Evolutionary conservation across 768 basidiomycete species (phyloP).

Genomic region (Exsudoporus frostii): DNA sequence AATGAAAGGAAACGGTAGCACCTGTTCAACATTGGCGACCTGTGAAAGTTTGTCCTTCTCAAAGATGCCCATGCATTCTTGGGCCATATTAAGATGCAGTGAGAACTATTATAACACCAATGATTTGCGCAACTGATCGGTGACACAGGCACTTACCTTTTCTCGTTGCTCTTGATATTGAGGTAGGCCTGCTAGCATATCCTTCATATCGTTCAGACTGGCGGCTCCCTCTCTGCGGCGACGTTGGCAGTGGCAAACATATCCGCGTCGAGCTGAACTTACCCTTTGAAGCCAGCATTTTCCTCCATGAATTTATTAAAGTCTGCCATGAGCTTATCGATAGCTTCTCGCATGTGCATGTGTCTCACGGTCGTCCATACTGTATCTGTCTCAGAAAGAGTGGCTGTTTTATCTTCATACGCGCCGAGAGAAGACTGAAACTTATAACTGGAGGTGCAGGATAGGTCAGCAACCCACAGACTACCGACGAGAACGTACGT

Average conservation of each 20-base stretch:
- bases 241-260: not conserved
- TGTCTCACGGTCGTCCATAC: slow-evolving; percentile 94
- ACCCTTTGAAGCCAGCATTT: slow-evolving; percentile 94
- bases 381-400: slow-evolving; percentile 79
- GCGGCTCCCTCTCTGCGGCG: slow-evolving; percentile 67
- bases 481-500: slow-evolving; percentile 52
- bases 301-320: slow-evolving; percentile 94
- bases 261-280: slow-evolving; percentile 22
- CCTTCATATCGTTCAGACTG: slow-evolving; percentile 96
- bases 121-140: not conserved
- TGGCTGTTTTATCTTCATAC: slow-evolving; percentile 85
- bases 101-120: slow-evolving; percentile 67
- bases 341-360: slow-evolving; percentile 98
- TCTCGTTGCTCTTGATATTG: slow-evolving; percentile 95
- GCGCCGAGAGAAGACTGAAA: slow-evolving; percentile 86
- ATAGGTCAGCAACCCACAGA: slow-evolving; percentile 6
- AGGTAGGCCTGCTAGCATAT: slow-evolving; percentile 93
- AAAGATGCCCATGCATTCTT: slow-evolving; percentile 94
- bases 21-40: slow-evolving; percentile 91
- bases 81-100: slow-evolving; percentile 93
- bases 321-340: slow-evolving; percentile 94
- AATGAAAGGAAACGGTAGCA: slow-evolving; percentile 15
- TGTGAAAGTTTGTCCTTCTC: slow-evolving; percentile 81
- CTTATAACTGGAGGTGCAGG: slow-evolving; percentile 61
- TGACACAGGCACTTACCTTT: slow-evolving; percentile 50